Evolutionary conservation across 2,329 filamentous ascomycete genomes (phyloP), one percentile per base, ranked within the genome.

Genomic region (Fusarium nelsonii): DNA sequence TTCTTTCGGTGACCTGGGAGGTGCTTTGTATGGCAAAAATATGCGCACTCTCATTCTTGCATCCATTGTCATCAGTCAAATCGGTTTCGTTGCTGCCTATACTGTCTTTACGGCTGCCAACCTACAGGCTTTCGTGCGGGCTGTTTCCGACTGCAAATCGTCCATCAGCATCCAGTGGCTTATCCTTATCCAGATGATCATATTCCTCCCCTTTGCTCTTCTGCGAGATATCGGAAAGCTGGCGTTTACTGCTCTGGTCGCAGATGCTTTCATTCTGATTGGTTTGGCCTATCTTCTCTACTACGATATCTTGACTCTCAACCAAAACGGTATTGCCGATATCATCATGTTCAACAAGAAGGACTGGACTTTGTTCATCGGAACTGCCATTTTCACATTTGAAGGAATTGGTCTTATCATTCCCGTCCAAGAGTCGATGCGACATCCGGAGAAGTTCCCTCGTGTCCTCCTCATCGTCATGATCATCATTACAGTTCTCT

Each of bases 301-400:
- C 83, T 98, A 94, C 81, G 96, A 98, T 76, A 86, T 98, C 68
- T 83, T 92, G 71, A 97, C 95, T 3, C 90, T 99, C 52, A 89
- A 89, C 67, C 84, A 83, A 48, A 85, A 93, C 58, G 93, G 93
- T 14, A 81, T 97, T 26, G 87, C 93, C 7, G 96, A 99, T 77
- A 94, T 98, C 75, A 88, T 92, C 72, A 86, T 91, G 75, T 98
- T 99, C 85, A 99, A 99, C 82, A 81, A 91, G 40, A 89, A 91
- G 64, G 91, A 94, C 78, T 99, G 97, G 96, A 97, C 96, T 0
- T 86, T 99, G 6, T 98, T 99, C 79, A 99, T 99, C 74, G 97
- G 96, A 65, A 99, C 97, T 1, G 96, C 97, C 30, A 98, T 99
- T 78, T 99, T 99, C 82, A 98, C 96, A 0, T 99, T 98, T 76